Evolutionary conservation across 768 basidiomycete species (phyloP).

Genomic region (Scleroderma bovista): DNA sequence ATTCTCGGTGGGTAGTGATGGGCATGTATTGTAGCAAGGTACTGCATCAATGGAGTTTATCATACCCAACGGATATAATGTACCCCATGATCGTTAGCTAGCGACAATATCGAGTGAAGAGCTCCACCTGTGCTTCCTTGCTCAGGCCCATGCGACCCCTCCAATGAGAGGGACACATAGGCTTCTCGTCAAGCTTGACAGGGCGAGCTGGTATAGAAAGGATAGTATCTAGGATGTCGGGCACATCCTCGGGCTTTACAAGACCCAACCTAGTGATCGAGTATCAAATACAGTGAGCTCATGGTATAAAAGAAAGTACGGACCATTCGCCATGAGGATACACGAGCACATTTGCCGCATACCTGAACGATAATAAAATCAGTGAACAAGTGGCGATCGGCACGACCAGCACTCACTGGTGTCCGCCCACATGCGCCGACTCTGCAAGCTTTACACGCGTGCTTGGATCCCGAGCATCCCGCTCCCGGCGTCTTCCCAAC

Average conservation of each 20-base stretch:
- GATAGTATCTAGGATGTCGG: constrained; percentile 45
- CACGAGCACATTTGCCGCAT: constrained; percentile 63
- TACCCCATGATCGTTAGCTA: too few species aligned
- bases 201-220: constrained; percentile 27
- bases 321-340: constrained; percentile 75
- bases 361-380: constrained; percentile 31
- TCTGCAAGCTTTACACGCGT: constrained; percentile 49
- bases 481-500: constrained; percentile 34
- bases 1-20: too few species aligned
- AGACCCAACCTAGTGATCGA: constrained; percentile 52
- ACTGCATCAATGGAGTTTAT: too few species aligned
- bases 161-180: constrained; percentile 50
- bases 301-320: constrained; percentile 12
- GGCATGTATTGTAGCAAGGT: too few species aligned
- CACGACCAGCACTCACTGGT: constrained; percentile 50
- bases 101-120: constrained; percentile 15
- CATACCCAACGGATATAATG: too few species aligned
- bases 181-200: constrained; percentile 23
- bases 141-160: constrained; percentile 66
- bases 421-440: constrained; percentile 78
- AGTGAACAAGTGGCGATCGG: not conserved
- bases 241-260: constrained; percentile 52
- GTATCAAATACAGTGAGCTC: not conserved
- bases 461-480: constrained; percentile 20
- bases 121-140: constrained; percentile 50